These are phyloP conservation scores for Irpex lacteus DNA, from an alignment of 1,284 basidiomycete genomes.

Conservation along the genomic window DNA sequence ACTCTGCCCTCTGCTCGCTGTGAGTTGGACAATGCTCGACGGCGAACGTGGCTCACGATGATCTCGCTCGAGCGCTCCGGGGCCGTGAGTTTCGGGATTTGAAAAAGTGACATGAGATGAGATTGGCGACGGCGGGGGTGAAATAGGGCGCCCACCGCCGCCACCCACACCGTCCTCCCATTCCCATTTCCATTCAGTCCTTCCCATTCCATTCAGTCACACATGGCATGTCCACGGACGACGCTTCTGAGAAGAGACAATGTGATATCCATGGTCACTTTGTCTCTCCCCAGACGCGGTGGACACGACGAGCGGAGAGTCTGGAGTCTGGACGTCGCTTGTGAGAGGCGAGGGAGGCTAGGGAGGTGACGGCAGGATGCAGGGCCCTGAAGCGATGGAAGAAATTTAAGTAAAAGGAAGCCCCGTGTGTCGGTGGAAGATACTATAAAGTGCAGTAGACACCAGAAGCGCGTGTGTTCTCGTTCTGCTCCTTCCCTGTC, in stretches of 20 bases:
- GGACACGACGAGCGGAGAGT: background rate
- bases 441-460: background rate
- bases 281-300: background rate
- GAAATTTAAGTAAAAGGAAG: background rate
- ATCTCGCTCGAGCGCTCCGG: background rate
- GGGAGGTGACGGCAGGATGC: too few relatives aligned
- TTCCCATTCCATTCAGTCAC: background rate
- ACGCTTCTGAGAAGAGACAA: background rate
- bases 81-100: background rate
- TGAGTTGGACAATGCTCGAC: too few relatives aligned
- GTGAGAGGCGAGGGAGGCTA: background rate
- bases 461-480: background rate
- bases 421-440: background rate
- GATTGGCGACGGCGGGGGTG: background rate
- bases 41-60: background rate
- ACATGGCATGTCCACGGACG: background rate
- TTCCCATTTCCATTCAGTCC: too few relatives aligned
- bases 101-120: background rate
- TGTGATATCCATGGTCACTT: background rate
- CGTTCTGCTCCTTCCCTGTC: background rate
- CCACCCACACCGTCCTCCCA: background rate
- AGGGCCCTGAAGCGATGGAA: too few relatives aligned
- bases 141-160: background rate
- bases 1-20: too few relatives aligned
- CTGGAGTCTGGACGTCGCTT: background rate